Evolutionary conservation across 2,329 filamentous ascomycete genomes (phyloP).

Genomic region (Aspergillus tamarii): DNA sequence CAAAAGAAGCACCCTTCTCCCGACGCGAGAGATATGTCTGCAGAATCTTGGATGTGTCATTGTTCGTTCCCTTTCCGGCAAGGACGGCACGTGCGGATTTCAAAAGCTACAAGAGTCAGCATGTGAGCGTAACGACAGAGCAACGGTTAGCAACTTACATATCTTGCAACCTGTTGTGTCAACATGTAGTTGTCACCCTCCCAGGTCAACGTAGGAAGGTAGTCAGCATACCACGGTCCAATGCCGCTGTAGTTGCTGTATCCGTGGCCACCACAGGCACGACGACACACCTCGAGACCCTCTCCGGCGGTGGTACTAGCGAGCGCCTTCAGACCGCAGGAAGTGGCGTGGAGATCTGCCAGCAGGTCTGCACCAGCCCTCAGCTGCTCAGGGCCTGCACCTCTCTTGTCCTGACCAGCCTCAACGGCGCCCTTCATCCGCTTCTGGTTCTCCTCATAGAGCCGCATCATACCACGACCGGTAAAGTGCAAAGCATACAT

Average conservation of each 20-base stretch:
- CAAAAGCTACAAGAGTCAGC: slow-evolving; percentile 55
- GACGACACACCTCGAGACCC: slow-evolving; percentile 73
- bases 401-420: slow-evolving; percentile 52
- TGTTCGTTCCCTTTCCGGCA: slow-evolving; percentile 64
- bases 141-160: slow-evolving; percentile 48
- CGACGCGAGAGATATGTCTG: slow-evolving; percentile 65
- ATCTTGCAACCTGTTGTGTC: slow-evolving; percentile 76
- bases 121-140: neutral
- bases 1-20: slow-evolving; percentile 73
- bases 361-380: slow-evolving; percentile 68
- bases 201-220: slow-evolving; percentile 72
- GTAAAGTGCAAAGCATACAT: slow-evolving; percentile 81
- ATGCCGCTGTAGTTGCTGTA: slow-evolving; percentile 78
- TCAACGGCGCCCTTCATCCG: slow-evolving; percentile 59
- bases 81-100: slow-evolving; percentile 74
- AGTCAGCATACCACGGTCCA: slow-evolving; percentile 73
- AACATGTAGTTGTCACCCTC: slow-evolving; percentile 85
- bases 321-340: slow-evolving; percentile 74
- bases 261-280: slow-evolving; percentile 77
- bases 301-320: slow-evolving; percentile 73
- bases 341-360: slow-evolving; percentile 75
- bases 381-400: slow-evolving; percentile 69
- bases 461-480: slow-evolving; percentile 72
- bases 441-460: slow-evolving; percentile 74
- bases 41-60: slow-evolving; percentile 71